Base-by-base conservation (phyloP, 495 filamentous ascomycete genomes). In the Mycothermus thermophilus region DNA sequence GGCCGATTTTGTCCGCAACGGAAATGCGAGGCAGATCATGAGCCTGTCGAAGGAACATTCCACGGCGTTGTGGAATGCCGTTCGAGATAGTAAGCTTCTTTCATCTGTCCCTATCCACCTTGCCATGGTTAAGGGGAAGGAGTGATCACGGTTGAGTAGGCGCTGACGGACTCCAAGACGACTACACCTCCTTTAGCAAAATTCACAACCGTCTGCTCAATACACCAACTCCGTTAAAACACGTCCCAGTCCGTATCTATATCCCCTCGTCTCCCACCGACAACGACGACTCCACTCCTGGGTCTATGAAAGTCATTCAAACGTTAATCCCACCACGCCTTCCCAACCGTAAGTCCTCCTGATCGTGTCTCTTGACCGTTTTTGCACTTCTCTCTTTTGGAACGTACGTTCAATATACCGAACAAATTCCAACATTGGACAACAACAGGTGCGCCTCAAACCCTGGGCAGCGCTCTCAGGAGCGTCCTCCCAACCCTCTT, bases 1-100 rank as follows among this genome's bases (percentile, higher is more conserved):
- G 67, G 92, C 90, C 13, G 88, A 94, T 51, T 93, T 85, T 47
- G 63, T 94, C 21, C 74, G 90, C 22, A 86, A 93, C 40, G 86
- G 90, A 13, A 93, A 77, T 9, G 88, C 86, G 2, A 86, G 87
- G 51, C 79, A 76, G 22, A 87, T 96, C 39, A 96, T 96, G 92
- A 80, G 74, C 23, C 59, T 96, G 36, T 84, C 79, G 18, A 87
- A 85, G 55, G 80, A 86, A 20, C 75, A 96, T 48, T 92, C 84
- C 1, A 85, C 79, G 2, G 67, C 74, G 19, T 66, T 99, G 23
- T 96, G 92, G 92, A 73, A 75, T 37, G 70, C 83, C 4, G 79
- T 97, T 9, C 67, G 79, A 53, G 73, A 81, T 43, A 79, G 84
- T 90, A 58, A 37, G 75, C 45, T 17, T 20, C 24, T 19, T 21